Percentiles rank a stretch among this genome's conserved stretches.
Conservation (phyloP, 257 asterid species). For the Euphrasia confusa region DNA sequence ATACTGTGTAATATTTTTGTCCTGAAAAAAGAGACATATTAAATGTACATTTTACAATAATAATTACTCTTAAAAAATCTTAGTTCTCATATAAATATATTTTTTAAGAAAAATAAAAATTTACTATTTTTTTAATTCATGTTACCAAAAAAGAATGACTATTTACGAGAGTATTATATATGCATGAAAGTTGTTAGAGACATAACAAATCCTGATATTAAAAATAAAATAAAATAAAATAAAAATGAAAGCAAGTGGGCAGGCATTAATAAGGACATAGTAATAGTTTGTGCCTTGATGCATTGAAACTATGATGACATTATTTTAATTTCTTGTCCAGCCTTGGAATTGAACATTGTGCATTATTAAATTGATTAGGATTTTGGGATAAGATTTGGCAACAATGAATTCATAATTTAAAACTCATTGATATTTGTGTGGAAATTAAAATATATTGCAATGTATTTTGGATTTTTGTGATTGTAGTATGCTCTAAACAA, state of each 20-base stretch:
- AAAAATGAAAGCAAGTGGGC: slow-evolving; percentile 32
- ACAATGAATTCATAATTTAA: slow-evolving; percentile 6
- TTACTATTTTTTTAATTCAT: too few species aligned
- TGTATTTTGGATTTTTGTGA: too few species aligned
- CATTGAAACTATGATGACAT: slow-evolving; percentile 34
- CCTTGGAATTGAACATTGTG: slow-evolving; percentile 34
- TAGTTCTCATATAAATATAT: too few species aligned
- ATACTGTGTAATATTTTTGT: too few species aligned
- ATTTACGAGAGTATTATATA: neutral
- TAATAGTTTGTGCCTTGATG: slow-evolving; percentile 40
- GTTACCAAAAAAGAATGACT: neutral
- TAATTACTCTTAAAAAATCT: too few species aligned
- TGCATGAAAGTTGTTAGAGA: slow-evolving; percentile 21
- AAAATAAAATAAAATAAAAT: slow-evolving; percentile 10
- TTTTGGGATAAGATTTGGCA: slow-evolving; percentile 15
- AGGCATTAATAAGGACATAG: slow-evolving; percentile 36
- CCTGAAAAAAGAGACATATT: too few species aligned
- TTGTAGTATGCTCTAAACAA: too few species aligned
- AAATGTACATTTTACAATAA: too few species aligned
- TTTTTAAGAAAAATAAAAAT: too few species aligned
- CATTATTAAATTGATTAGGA: slow-evolving; percentile 7
- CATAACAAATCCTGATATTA: slow-evolving; percentile 37
- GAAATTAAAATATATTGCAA: too few species aligned
- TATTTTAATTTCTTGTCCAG: slow-evolving; percentile 33
- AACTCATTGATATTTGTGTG: too few species aligned